Conservation (phyloP, 331 rosid species). For the Pyrus hybrid region DNA sequence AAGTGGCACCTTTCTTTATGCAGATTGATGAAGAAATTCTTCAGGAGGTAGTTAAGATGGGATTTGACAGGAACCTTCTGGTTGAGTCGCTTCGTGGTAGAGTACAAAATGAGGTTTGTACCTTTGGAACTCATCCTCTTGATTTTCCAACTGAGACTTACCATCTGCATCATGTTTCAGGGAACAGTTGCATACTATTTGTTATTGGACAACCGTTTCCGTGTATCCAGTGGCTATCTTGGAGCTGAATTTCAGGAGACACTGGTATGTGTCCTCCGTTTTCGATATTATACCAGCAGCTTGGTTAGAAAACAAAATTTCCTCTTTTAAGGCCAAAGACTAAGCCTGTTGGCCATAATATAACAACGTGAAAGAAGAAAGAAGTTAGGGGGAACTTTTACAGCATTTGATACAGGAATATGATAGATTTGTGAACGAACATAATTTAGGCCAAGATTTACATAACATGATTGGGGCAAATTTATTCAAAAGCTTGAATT, state of each 20-base stretch:
- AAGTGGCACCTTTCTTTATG: conserved; percentile 18
- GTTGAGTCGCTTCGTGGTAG: conserved; percentile 74
- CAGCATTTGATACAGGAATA: background rate
- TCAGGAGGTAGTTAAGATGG: conserved; percentile 73
- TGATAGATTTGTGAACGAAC: background rate
- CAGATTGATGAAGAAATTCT: conserved; percentile 92
- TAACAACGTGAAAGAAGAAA: too few species aligned
- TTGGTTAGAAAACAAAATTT: background rate
- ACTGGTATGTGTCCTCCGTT: conserved; percentile 30
- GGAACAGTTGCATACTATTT: conserved; percentile 90
- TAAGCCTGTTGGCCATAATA: background rate
- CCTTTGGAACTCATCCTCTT: conserved; percentile 8
- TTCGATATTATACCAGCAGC: background rate
- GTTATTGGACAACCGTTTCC: conserved; percentile 70
- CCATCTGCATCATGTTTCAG: conserved; percentile 40
- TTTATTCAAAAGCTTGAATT: background rate
- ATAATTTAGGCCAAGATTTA: background rate
- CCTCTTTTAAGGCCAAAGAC: background rate
- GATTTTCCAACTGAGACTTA: conserved; percentile 12
- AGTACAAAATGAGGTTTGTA: conserved; percentile 68
- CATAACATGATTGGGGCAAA: background rate
- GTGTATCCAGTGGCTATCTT: conserved; percentile 82
- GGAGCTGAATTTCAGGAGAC: conserved; percentile 91
- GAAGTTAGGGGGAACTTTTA: background rate
- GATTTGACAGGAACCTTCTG: conserved; percentile 65